Conservation (phyloP, 2,329 filamentous ascomycete species). For the Colletotrichum tropicicola region DNA sequence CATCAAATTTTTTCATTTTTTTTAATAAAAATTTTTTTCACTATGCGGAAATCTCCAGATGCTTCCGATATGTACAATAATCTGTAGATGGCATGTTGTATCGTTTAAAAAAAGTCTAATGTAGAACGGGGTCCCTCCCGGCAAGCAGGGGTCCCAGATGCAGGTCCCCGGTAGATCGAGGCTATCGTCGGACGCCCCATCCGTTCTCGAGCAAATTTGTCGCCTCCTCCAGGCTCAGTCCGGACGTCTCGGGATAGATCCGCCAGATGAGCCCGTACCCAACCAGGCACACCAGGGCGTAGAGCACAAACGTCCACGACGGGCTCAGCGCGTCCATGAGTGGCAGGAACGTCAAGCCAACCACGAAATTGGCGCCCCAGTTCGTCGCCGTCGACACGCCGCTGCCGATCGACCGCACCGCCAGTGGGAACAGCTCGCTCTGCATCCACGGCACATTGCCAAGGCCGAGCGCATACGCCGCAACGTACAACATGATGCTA, state of each 20-base stretch:
- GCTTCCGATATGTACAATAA: not conserved
- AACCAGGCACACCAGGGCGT: slow-evolving; percentile 73
- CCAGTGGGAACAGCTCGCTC: slow-evolving; percentile 86
- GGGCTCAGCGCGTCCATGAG: slow-evolving; percentile 83
- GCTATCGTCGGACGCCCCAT: slow-evolving; percentile 69
- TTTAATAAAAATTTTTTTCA: not conserved
- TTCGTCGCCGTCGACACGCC: slow-evolving; percentile 81
- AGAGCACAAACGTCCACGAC: slow-evolving; percentile 82
- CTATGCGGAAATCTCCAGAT: not conserved
- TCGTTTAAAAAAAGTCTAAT: slow-evolving; percentile 2
- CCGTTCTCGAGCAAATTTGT: slow-evolving; percentile 74
- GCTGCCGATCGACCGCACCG: slow-evolving; percentile 77
- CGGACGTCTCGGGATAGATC: slow-evolving; percentile 89
- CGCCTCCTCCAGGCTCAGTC: slow-evolving; percentile 83
- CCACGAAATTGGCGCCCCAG: slow-evolving; percentile 87
- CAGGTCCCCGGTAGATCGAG: not conserved
- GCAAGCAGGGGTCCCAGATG: not conserved
- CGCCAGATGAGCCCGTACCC: slow-evolving; percentile 76
- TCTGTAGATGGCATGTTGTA: not conserved
- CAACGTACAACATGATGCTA: slow-evolving; percentile 85
- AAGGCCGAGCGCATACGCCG: slow-evolving; percentile 85
- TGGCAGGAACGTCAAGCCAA: slow-evolving; percentile 88
- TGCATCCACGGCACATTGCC: slow-evolving; percentile 98
- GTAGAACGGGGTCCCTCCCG: not conserved
- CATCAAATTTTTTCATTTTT: not conserved